Evolutionary conservation across 2,329 filamentous ascomycete genomes (phyloP).

Genomic region (Paecilomyces fulvus): DNA sequence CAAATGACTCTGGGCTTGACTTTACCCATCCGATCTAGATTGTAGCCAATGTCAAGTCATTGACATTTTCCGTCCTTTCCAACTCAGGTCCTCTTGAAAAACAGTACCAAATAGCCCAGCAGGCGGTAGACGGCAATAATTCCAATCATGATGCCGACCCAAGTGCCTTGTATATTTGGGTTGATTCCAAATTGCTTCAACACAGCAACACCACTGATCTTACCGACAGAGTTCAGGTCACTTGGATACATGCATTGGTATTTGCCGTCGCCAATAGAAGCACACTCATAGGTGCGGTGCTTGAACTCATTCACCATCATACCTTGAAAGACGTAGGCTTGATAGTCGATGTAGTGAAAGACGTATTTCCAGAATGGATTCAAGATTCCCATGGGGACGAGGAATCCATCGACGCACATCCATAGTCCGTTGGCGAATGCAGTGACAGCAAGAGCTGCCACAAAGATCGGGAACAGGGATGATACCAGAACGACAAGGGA

Average conservation of each 20-base stretch:
- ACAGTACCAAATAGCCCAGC: constrained; percentile 41
- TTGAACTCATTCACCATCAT: constrained; percentile 91
- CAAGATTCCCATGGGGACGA: constrained; percentile 62
- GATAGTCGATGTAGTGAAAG: constrained; percentile 84
- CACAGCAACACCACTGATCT: constrained; percentile 63
- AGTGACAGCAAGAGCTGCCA: constrained; percentile 67
- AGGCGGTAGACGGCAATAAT: constrained; percentile 68
- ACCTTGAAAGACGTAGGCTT: constrained; percentile 76
- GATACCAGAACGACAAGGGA: constrained; percentile 71
- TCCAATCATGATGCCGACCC: constrained; percentile 67
- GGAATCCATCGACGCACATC: constrained; percentile 80
- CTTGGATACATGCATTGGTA: constrained; percentile 67
- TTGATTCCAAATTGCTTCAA: constrained; percentile 53
- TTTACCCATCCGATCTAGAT: background rate
- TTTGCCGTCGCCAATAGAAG: constrained; percentile 17
- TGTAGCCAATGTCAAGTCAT: too few species aligned
- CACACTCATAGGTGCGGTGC: constrained; percentile 55
- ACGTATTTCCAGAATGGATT: constrained; percentile 83
- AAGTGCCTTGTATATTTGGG: constrained; percentile 52
- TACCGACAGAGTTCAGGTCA: constrained; percentile 53
- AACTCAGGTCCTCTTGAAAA: background rate
- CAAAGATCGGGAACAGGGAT: constrained; percentile 67
- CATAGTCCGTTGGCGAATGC: constrained; percentile 83
- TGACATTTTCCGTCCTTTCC: too few species aligned
- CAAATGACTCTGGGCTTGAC: too few species aligned